Percentiles rank a stretch among this genome's conserved stretches.
phyloP scores from a whole-genome alignment of 169 alveolate genomes.

The Plasmodium coatneyi region DNA sequence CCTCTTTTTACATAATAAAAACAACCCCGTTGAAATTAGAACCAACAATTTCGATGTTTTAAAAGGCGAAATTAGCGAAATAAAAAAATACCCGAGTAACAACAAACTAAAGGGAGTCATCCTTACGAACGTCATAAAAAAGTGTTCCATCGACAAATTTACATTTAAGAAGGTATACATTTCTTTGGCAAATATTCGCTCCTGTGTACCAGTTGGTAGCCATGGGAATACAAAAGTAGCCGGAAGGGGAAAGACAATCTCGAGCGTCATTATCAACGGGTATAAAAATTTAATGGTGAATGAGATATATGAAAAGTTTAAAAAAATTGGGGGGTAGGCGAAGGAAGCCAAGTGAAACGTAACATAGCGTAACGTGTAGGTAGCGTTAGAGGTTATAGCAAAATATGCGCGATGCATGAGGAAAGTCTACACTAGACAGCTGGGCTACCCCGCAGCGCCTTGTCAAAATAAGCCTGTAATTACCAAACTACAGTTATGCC shows the following conservation, averaged over 20 bases:
- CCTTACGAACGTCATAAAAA: constrained; percentile 23
- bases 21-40: constrained; percentile 20
- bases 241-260: not conserved
- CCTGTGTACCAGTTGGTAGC: constrained; percentile 20
- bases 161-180: constrained; percentile 18
- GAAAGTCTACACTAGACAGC: not conserved
- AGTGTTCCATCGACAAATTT: not conserved
- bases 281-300: constrained; percentile 50
- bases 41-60: constrained; percentile 45
- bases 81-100: constrained; percentile 36
- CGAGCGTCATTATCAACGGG: constrained; percentile 16
- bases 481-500: not conserved
- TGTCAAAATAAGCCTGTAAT: not conserved
- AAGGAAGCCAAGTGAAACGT: not conserved
- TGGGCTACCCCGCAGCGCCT: not conserved
- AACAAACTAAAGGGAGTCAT: constrained; percentile 47
- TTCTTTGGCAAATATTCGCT: constrained; percentile 25
- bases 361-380: not conserved
- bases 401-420: not conserved
- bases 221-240: not conserved
- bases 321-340: constrained; percentile 34
- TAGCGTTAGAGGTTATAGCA: not conserved
- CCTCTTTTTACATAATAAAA: constrained; percentile 51
- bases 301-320: constrained; percentile 58
- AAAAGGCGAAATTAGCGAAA: constrained; percentile 33